phyloP scores from a whole-genome alignment of 768 basidiomycete species.

The Lentinula boryana region DNA sequence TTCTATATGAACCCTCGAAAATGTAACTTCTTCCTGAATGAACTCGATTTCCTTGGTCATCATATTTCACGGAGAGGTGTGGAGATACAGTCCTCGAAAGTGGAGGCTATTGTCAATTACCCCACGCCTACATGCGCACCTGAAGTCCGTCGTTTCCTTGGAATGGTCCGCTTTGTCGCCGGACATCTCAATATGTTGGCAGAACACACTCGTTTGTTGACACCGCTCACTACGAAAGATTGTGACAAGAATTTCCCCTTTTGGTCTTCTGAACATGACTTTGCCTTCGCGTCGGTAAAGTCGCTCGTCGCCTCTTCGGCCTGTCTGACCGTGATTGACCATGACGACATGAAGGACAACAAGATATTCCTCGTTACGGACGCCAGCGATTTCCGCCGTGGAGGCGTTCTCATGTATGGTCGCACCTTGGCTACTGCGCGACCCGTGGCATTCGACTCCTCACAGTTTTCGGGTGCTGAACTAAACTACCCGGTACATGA shows the following conservation, averaged over 20 bases:
- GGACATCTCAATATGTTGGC: conserved; percentile 10
- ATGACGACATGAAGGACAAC: conserved; percentile 18
- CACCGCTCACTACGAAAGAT: conserved; percentile 15
- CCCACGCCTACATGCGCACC: conserved; percentile 9
- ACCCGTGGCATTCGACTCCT: conserved; percentile 23
- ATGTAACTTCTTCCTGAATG: conserved; percentile 4
- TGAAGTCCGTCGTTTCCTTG: conserved; percentile 16
- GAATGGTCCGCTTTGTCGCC: conserved; percentile 15
- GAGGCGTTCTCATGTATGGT: conserved; percentile 20
- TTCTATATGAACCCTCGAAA: conserved; percentile 20
- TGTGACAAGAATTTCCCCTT: conserved; percentile 9
- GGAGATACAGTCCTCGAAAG: conserved; percentile 14
- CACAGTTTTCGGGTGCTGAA: conserved; percentile 15
- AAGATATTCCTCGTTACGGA: conserved; percentile 26
- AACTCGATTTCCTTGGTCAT: conserved; percentile 16
- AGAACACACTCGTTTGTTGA: conserved; percentile 12
- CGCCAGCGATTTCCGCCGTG: conserved; percentile 20
- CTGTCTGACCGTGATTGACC: conserved; percentile 24
- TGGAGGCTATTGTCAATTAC: conserved; percentile 16
- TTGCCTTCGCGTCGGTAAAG: conserved; percentile 24
- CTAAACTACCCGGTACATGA: conserved; percentile 23
- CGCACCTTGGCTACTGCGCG: conserved; percentile 18
- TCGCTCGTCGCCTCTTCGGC: conserved; percentile 16
- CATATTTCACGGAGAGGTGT: conserved; percentile 17
- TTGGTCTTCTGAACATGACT: conserved; percentile 17